Percentiles rank a stretch among this genome's conserved stretches.
phyloP scores from a whole-genome alignment of 2,329 filamentous ascomycete species.

The Beauveria varroae region DNA sequence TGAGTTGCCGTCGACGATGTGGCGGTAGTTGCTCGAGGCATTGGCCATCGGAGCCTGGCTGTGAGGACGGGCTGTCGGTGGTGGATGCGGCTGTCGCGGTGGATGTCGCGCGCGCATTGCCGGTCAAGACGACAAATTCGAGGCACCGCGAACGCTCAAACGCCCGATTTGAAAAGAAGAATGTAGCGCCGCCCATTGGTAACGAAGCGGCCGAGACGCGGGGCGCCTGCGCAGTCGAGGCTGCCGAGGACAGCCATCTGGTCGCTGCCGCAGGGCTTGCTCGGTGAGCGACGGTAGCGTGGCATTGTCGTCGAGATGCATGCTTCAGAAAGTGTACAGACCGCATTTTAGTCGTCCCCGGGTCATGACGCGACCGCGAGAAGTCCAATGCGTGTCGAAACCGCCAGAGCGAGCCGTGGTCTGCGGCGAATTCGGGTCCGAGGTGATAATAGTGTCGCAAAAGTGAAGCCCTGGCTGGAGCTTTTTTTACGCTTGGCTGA shows the following conservation, averaged over 20 bases:
- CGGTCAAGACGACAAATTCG: slow-evolving; percentile 24
- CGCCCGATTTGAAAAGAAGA: slow-evolving; percentile 29
- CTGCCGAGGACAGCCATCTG: slow-evolving; percentile 25
- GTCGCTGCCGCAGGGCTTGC: neutral
- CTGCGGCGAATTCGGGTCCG: neutral
- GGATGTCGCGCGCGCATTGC: slow-evolving; percentile 20
- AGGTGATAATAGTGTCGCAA: neutral
- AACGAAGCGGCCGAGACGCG: slow-evolving; percentile 12
- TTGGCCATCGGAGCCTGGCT: slow-evolving; percentile 7
- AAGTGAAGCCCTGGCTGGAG: neutral
- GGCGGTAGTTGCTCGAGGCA: slow-evolving; percentile 22
- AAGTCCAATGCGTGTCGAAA: slow-evolving; percentile 5
- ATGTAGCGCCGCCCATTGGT: slow-evolving; percentile 17
- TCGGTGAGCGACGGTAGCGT: neutral
- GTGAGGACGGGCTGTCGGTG: neutral
- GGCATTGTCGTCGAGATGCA: slow-evolving; percentile 5
- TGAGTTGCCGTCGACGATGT: slow-evolving; percentile 28
- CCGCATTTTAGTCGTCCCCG: slow-evolving; percentile 8
- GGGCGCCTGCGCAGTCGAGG: slow-evolving; percentile 12
- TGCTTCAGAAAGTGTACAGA: slow-evolving; percentile 5
- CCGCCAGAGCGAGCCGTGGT: neutral
- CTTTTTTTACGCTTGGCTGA: slow-evolving; percentile 1
- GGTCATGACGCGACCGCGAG: slow-evolving; percentile 10
- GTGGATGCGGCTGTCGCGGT: slow-evolving; percentile 11
- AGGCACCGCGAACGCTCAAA: slow-evolving; percentile 31